A percentile compares a stretch with the other conserved stretches of the same genome.
Evolutionary conservation across 1,284 basidiomycete genomes (phyloP).

Genomic region (Amylostereum chailletii): DNA sequence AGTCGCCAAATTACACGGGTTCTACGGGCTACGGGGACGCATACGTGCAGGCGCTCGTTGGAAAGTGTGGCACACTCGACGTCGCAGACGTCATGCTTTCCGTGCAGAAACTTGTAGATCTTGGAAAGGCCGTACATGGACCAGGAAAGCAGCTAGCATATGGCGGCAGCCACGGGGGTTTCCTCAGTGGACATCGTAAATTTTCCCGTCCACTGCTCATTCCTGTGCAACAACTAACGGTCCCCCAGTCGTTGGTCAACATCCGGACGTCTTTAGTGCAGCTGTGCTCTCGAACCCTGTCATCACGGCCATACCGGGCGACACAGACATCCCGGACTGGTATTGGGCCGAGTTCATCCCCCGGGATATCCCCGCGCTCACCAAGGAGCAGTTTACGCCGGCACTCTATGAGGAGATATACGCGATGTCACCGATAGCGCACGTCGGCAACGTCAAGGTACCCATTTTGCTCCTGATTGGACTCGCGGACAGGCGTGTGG

Average conservation of each 20-base stretch:
- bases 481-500: conserved; percentile 51
- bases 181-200: conserved; percentile 53
- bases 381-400: conserved; percentile 28
- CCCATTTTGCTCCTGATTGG: conserved; percentile 58
- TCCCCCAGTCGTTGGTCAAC: conserved; percentile 49
- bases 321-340: conserved; percentile 71
- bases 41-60: conserved; percentile 35
- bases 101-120: conserved; percentile 37
- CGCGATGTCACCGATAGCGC: conserved; percentile 46
- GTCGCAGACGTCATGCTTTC: conserved; percentile 56
- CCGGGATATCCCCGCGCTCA: conserved; percentile 24
- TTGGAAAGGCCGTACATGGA: conserved; percentile 37
- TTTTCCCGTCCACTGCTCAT: conserved; percentile 6
- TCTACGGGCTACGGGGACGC: conserved; percentile 49
- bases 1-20: conserved; percentile 63
- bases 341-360: conserved; percentile 52
- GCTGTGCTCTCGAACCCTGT: conserved; percentile 66
- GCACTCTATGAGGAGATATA: conserved; percentile 37
- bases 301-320: conserved; percentile 47
- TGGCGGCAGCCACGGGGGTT: conserved; percentile 73
- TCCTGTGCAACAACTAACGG: conserved; percentile 1
- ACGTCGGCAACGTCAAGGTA: conserved; percentile 40
- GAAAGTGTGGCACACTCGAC: conserved; percentile 57
- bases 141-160: conserved; percentile 43
- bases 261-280: conserved; percentile 52